phyloP scores from a whole-genome alignment of 2,329 filamentous ascomycete genomes.

The Helotiales sp. region DNA sequence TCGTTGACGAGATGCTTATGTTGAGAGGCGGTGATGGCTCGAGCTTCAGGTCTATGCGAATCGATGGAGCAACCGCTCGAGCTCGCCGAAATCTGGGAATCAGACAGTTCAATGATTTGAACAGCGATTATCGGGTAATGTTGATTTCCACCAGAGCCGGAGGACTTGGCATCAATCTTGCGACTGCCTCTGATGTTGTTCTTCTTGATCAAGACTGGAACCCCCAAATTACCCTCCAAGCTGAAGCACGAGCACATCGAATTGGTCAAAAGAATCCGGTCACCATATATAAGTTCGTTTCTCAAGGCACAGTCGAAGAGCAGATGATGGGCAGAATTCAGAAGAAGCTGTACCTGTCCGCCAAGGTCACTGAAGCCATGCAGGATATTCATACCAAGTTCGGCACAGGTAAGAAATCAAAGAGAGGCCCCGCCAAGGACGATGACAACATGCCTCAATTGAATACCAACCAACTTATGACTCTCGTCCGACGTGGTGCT shows the following conservation, averaged over 20 bases:
- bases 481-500: conserved; percentile 58
- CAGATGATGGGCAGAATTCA: conserved; percentile 64
- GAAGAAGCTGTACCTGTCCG: conserved; percentile 66
- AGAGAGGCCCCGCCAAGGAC: conserved; percentile 36
- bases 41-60: conserved; percentile 72
- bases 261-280: conserved; percentile 97
- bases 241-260: conserved; percentile 88
- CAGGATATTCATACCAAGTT: conserved; percentile 53
- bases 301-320: conserved; percentile 85
- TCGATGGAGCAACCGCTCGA: conserved; percentile 80
- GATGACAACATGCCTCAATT: conserved; percentile 57
- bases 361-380: conserved; percentile 65
- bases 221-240: conserved; percentile 95
- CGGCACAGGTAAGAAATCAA: conserved; percentile 37
- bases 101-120: conserved; percentile 87
- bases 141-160: conserved; percentile 91
- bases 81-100: conserved; percentile 92
- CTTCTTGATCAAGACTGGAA: conserved; percentile 98
- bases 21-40: conserved; percentile 59
- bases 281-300: conserved; percentile 92
- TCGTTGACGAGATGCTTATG: conserved; percentile 85
- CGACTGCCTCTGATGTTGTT: conserved; percentile 94
- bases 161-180: conserved; percentile 95
- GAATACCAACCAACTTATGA: conserved; percentile 57
- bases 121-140: conserved; percentile 85